Conservation (phyloP, 2,329 filamentous ascomycete genomes). For the Emergomyces pasteurianus region DNA sequence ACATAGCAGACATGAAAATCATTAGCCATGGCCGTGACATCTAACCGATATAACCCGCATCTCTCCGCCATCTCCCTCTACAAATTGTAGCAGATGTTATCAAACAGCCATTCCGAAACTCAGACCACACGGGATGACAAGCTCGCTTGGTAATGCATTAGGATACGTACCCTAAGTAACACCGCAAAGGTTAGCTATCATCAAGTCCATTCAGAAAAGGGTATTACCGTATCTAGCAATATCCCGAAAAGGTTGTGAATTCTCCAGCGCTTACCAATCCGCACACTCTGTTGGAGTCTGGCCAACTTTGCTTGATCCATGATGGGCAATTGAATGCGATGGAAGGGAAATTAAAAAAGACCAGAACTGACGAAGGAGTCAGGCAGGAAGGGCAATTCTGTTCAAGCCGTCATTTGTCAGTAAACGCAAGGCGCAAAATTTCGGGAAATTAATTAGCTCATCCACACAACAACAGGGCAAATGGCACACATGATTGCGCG, state of each 20-base stretch:
- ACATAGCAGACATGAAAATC: not conserved
- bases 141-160: not conserved
- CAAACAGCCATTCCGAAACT: not conserved
- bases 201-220: not conserved
- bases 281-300: conserved; percentile 53
- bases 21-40: conserved; percentile 7
- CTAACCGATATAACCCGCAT: not conserved
- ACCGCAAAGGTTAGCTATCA: conserved; percentile 11
- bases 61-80: not conserved
- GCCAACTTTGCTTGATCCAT: conserved; percentile 58
- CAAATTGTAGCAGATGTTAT: not conserved
- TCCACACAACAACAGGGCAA: not conserved
- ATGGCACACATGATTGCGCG: not conserved
- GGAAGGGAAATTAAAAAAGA: not conserved
- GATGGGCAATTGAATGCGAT: conserved; percentile 18
- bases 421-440: not conserved
- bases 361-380: not conserved
- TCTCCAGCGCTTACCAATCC: conserved; percentile 50
- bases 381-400: not conserved
- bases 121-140: not conserved
- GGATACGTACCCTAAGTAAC: conserved; percentile 19
- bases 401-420: not conserved
- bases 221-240: not conserved
- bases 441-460: not conserved
- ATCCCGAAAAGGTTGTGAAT: not conserved